Evolutionary conservation across 169 alveolate species (phyloP), one percentile per base, ranked within the genome.

Genomic region (Cryptosporidium tyzzeri): DNA sequence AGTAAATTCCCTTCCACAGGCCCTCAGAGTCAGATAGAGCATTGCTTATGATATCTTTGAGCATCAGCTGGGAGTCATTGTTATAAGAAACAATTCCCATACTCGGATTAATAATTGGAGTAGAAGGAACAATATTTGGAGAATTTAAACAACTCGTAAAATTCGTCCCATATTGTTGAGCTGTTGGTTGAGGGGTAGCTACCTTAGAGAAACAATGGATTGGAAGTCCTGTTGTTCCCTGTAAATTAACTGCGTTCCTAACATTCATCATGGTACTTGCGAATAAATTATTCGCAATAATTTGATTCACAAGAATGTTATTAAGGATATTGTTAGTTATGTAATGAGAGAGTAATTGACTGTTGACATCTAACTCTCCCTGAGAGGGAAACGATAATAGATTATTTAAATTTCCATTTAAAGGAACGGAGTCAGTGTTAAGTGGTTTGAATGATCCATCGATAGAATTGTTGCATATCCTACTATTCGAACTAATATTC

Each of bases 1-100:
- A 80, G 68, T 35, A 80, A n/a, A 80, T 21, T 3, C 89, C 89
- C 23, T 39, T 59, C 89, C 89, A 80, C 16, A 80, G 8, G 48
- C 33, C 35, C 1, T 80, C 89, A 10, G 89, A 41, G 12, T 80
- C 75, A 39, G 61, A 44, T 14, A 80, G 23, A 0, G 69, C 89
- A 37, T 26, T 59, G 65, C 51, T 33, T 67, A 70, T 70, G 41
- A 26, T 48, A 7, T 70, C 84, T 16, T 48, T 70, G 12, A 44
- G 50, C 31, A 51, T 26, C 12, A 10, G 6, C 45, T 70, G 84
- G 10, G 39, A 12, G 37, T 70, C 84, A 45, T 70, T 70, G 31
- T 53, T 53, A 23, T 44, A 29, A 23, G 58, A 26, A 70, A 37
- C 33, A n/a, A 65, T 6, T 26, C 26, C 45, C 6, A 29, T 21